Evolutionary conservation across 768 basidiomycete genomes (phyloP).

Genomic region (Strobilomyces confusus): DNA sequence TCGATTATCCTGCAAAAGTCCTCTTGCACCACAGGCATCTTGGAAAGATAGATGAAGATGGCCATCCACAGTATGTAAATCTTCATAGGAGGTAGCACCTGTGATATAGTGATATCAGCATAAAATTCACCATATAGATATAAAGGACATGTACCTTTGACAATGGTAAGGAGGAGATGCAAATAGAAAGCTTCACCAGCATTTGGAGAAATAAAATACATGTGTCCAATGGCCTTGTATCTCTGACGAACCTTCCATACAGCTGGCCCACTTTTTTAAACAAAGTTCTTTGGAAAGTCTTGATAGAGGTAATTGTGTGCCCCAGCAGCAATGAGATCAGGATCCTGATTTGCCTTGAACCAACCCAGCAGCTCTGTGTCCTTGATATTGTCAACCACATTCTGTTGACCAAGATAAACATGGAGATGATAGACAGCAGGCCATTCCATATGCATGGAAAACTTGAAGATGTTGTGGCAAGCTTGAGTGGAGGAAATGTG

Average conservation of each 20-base stretch:
- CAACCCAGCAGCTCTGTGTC: background rate
- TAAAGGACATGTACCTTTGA: no score
- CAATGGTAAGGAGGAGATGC: background rate
- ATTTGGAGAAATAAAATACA: background rate
- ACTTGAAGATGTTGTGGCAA: background rate
- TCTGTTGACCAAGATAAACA: background rate
- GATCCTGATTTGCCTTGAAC: background rate
- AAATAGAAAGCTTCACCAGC: background rate
- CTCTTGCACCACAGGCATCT: constrained; percentile 38
- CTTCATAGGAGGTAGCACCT: constrained; percentile 7
- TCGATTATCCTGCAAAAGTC: constrained; percentile 44
- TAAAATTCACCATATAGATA: background rate
- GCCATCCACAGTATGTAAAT: constrained; percentile 4
- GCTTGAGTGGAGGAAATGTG: background rate
- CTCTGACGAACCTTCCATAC: no score
- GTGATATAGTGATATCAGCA: background rate
- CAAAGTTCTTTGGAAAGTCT: background rate
- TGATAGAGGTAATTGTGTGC: background rate
- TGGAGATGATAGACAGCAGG: background rate
- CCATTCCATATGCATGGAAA: background rate
- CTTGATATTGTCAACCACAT: background rate
- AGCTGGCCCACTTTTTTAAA: background rate
- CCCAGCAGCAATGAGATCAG: background rate
- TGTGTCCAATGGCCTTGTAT: background rate
- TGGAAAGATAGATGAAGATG: constrained; percentile 30